phyloP scores from a whole-genome alignment of 805 yeast species.

The Candida taoyuanica region DNA sequence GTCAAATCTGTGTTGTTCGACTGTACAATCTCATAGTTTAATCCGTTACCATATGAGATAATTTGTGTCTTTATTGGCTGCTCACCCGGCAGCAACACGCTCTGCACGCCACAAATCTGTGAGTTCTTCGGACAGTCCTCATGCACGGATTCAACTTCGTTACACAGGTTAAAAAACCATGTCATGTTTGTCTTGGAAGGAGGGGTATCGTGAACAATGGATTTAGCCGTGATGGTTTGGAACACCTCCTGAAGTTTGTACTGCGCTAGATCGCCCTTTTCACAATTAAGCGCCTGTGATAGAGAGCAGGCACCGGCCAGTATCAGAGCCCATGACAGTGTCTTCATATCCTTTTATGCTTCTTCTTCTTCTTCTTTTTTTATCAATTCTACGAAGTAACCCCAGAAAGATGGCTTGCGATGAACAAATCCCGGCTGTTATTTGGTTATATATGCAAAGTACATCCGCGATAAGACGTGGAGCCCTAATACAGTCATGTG shows the following conservation, averaged over 20 bases:
- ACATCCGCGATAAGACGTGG: slow-evolving; percentile 8
- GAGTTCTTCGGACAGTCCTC: slow-evolving; percentile 63
- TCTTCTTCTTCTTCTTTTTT: background rate
- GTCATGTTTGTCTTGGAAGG: slow-evolving; percentile 61
- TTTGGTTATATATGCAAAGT: too few relatives aligned
- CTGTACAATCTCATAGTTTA: slow-evolving; percentile 30
- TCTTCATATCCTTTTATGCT: background rate
- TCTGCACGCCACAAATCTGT: slow-evolving; percentile 73
- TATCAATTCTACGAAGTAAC: background rate
- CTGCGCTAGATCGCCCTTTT: slow-evolving; percentile 17
- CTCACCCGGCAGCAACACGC: slow-evolving; percentile 45
- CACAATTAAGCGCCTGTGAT: slow-evolving; percentile 18
- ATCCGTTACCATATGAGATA: slow-evolving; percentile 47
- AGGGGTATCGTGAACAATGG: slow-evolving; percentile 56
- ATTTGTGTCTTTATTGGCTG: slow-evolving; percentile 53
- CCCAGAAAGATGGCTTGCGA: background rate
- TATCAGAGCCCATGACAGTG: background rate
- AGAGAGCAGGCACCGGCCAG: background rate
- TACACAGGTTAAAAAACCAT: slow-evolving; percentile 75
- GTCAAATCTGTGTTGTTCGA: slow-evolving; percentile 30
- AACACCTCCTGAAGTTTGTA: slow-evolving; percentile 28
- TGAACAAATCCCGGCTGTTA: too few relatives aligned
- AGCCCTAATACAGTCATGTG: slow-evolving; percentile 3
- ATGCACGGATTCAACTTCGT: slow-evolving; percentile 32
- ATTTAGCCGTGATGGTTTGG: slow-evolving; percentile 44